Conservation (phyloP, 176 grass and related monocot species). For the Tillandsia leiboldiana region DNA sequence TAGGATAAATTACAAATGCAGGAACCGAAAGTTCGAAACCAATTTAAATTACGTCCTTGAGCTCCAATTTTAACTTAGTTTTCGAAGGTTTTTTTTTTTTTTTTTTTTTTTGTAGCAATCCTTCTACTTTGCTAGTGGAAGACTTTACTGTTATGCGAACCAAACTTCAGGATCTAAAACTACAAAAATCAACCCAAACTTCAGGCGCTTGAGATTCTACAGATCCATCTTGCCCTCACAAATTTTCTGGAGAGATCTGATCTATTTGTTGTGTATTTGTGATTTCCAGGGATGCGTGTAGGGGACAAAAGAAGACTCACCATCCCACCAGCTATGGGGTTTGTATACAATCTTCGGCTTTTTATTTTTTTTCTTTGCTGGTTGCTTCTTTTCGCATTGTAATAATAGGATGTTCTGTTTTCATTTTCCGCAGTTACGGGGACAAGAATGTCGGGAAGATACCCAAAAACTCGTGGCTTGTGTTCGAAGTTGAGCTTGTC, state of each 20-base stretch:
- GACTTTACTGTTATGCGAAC: too few species aligned
- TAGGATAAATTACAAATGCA: background rate
- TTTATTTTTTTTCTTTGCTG: background rate
- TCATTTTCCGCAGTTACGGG: constrained; percentile 49
- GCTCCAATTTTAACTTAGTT: too few species aligned
- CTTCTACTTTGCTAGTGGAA: too few species aligned
- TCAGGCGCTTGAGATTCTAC: too few species aligned
- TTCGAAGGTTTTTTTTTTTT: too few species aligned
- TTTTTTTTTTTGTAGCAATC: too few species aligned
- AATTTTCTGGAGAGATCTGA: background rate
- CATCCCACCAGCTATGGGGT: constrained; percentile 82
- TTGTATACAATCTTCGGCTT: background rate
- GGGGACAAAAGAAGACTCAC: constrained; percentile 88
- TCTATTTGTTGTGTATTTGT: background rate
- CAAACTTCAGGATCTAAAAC: too few species aligned
- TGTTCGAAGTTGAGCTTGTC: constrained; percentile 75
- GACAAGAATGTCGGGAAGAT: constrained; percentile 26
- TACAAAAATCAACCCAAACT: background rate
- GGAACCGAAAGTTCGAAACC: too few species aligned
- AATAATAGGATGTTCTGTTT: background rate
- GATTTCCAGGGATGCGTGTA: constrained; percentile 63
- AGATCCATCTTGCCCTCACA: background rate
- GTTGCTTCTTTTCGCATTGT: background rate
- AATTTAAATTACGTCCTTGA: too few species aligned
- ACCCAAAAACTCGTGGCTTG: constrained; percentile 81